Evolutionary conservation across 2,329 filamentous ascomycete genomes (phyloP).

Genomic region (Emericellopsis atlantica): DNA sequence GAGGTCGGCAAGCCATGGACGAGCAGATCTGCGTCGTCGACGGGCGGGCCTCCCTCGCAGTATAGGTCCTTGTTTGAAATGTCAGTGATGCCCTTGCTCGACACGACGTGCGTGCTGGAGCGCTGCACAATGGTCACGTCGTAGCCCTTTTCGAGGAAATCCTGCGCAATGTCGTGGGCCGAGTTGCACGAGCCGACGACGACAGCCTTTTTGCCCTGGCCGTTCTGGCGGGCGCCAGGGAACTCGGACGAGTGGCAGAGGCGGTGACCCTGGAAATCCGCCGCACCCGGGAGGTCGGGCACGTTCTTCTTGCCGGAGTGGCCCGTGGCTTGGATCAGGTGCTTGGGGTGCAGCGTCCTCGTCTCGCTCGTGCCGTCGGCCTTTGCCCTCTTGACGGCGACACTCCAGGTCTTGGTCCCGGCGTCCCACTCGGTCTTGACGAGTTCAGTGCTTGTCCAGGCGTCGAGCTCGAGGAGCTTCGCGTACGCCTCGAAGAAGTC

Average conservation of each 20-base stretch:
- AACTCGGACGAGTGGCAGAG: constrained; percentile 53
- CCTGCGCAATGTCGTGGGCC: constrained; percentile 56
- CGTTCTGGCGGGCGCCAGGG: constrained; percentile 31
- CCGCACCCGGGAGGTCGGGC: constrained; percentile 43
- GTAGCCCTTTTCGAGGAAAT: constrained; percentile 54
- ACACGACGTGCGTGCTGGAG: constrained; percentile 50
- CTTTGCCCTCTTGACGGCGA: constrained; percentile 36
- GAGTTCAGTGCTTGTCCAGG: constrained; percentile 46
- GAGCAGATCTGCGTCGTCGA: constrained; percentile 53
- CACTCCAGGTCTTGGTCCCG: constrained; percentile 35
- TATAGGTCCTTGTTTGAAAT: constrained; percentile 39
- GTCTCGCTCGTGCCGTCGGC: constrained; percentile 33
- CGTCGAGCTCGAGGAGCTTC: constrained; percentile 51
- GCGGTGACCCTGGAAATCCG: constrained; percentile 43
- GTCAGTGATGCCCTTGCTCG: constrained; percentile 36
- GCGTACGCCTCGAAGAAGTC: constrained; percentile 59
- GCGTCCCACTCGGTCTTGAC: constrained; percentile 36
- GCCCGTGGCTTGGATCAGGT: constrained; percentile 56
- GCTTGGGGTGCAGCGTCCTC: constrained; percentile 45
- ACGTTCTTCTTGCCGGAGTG: constrained; percentile 54
- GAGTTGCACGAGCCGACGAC: constrained; percentile 60
- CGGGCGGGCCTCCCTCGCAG: constrained; percentile 38
- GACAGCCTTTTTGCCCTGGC: constrained; percentile 44
- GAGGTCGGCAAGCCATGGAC: constrained; percentile 44
- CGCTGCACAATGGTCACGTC: constrained; percentile 59